Percentiles rank a stretch among this genome's conserved stretches.
phyloP scores from a whole-genome alignment of 805 yeast species.

The Kodamaea kaohsiungensis region DNA sequence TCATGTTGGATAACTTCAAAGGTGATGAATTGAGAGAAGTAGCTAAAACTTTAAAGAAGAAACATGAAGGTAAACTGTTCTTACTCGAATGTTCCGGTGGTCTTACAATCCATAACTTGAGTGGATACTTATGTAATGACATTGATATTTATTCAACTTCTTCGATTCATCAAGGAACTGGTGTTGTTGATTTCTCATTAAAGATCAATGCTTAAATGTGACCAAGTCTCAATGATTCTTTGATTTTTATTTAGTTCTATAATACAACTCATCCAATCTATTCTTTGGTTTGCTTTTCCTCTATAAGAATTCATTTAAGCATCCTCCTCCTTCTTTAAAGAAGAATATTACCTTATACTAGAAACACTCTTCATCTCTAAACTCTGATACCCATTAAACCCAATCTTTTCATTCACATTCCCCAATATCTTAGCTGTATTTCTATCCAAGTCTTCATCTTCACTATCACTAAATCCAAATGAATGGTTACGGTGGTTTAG shows the following conservation, averaged over 20 bases:
- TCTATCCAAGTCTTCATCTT: conserved; percentile 19
- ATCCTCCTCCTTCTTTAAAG: too few species aligned
- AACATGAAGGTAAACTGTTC: conserved; percentile 55
- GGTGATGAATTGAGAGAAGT: conserved; percentile 65
- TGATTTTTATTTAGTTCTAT: too few species aligned
- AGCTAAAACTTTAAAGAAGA: conserved; percentile 60
- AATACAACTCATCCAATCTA: neutral
- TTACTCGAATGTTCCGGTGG: conserved; percentile 94
- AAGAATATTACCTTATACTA: conserved; percentile 36
- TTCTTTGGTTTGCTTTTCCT: too few species aligned
- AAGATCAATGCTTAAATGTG: conserved; percentile 59
- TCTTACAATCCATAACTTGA: conserved; percentile 66
- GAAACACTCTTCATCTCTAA: conserved; percentile 37
- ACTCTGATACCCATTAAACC: conserved; percentile 46
- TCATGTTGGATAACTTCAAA: conserved; percentile 88
- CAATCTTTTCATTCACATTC: conserved; percentile 40
- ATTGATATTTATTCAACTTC: conserved; percentile 91
- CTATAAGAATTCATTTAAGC: too few species aligned
- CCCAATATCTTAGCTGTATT: conserved; percentile 27
- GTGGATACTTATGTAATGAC: conserved; percentile 66
- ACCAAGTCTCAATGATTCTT: too few species aligned
- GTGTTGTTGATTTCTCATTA: conserved; percentile 79
- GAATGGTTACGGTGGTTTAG: conserved; percentile 4
- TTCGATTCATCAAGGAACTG: conserved; percentile 88
- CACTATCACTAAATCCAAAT: conserved; percentile 10